A percentile compares a stretch with the other conserved stretches of the same genome.
These are phyloP conservation scores for Aspergillus neoniger DNA, from an alignment of 2,329 filamentous ascomycete genomes.

Conservation along the genomic window DNA sequence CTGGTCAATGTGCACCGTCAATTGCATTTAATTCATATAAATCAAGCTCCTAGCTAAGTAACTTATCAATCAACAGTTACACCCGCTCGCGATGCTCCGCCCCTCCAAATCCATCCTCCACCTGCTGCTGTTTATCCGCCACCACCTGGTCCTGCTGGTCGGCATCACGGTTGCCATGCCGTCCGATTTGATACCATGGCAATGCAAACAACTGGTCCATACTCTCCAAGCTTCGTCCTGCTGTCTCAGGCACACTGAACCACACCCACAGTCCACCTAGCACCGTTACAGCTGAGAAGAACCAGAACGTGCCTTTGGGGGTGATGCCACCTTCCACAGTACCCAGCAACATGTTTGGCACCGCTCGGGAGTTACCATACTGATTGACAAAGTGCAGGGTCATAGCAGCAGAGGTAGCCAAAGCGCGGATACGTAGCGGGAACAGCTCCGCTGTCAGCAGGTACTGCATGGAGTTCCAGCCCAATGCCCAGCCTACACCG, in stretches of 20 bases:
- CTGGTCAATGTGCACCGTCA: no score
- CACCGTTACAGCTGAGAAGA: slow-evolving; percentile 69
- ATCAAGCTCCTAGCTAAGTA: no score
- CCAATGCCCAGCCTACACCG: slow-evolving; percentile 69
- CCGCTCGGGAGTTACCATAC: slow-evolving; percentile 74
- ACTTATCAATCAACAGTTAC: not conserved
- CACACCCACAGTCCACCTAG: slow-evolving; percentile 65
- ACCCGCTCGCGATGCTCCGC: slow-evolving; percentile 22
- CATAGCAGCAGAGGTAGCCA: slow-evolving; percentile 73
- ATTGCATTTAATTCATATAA: no score
- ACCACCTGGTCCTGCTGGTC: slow-evolving; percentile 29
- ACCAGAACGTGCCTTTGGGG: slow-evolving; percentile 72
- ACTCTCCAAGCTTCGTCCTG: slow-evolving; percentile 56
- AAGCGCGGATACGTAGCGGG: slow-evolving; percentile 70
- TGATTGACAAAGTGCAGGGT: slow-evolving; percentile 77
- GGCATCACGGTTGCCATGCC: slow-evolving; percentile 35
- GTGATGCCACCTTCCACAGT: slow-evolving; percentile 44
- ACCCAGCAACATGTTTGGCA: slow-evolving; percentile 70
- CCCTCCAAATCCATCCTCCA: slow-evolving; percentile 15
- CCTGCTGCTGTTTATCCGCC: slow-evolving; percentile 29
- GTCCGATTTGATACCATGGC: slow-evolving; percentile 74
- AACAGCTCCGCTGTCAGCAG: slow-evolving; percentile 77
- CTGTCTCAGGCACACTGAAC: slow-evolving; percentile 66
- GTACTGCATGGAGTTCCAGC: slow-evolving; percentile 78
- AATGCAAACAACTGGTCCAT: slow-evolving; percentile 73